phyloP scores from a whole-genome alignment of 2,329 filamentous ascomycete genomes.

The Colletotrichum sp. region DNA sequence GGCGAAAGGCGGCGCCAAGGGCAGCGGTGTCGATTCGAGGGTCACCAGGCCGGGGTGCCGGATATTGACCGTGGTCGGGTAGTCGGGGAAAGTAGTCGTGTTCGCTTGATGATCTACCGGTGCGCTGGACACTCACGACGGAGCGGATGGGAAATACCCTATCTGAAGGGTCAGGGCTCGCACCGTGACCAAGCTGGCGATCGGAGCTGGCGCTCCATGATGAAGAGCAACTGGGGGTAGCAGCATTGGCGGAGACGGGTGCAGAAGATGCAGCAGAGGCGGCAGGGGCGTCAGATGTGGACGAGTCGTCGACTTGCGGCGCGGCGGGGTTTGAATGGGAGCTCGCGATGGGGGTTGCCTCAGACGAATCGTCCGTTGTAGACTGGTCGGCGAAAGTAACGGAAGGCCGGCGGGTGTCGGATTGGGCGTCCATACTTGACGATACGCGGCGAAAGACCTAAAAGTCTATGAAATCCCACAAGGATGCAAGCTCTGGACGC shows the following conservation, averaged over 20 bases:
- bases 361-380: background rate
- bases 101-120: constrained; percentile 42
- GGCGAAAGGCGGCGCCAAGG: constrained; percentile 24
- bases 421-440: constrained; percentile 1
- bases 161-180: constrained; percentile 47
- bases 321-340: background rate
- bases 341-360: constrained; percentile 12
- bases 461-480: background rate
- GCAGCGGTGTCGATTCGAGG: constrained; percentile 32
- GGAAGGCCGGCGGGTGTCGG: constrained; percentile 5
- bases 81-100: constrained; percentile 40
- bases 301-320: background rate
- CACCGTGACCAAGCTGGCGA: constrained; percentile 38
- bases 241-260: constrained; percentile 21
- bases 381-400: background rate
- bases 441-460: background rate
- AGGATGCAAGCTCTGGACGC: constrained; percentile 6
- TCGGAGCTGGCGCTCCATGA: constrained; percentile 49
- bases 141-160: constrained; percentile 83
- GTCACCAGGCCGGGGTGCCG: constrained; percentile 32
- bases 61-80: constrained; percentile 36
- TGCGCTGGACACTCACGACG: constrained; percentile 74
- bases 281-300: background rate
- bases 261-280: background rate
- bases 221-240: constrained; percentile 34